Base-by-base conservation (phyloP, 441 rosid genomes). In the Populus hybrid region DNA sequence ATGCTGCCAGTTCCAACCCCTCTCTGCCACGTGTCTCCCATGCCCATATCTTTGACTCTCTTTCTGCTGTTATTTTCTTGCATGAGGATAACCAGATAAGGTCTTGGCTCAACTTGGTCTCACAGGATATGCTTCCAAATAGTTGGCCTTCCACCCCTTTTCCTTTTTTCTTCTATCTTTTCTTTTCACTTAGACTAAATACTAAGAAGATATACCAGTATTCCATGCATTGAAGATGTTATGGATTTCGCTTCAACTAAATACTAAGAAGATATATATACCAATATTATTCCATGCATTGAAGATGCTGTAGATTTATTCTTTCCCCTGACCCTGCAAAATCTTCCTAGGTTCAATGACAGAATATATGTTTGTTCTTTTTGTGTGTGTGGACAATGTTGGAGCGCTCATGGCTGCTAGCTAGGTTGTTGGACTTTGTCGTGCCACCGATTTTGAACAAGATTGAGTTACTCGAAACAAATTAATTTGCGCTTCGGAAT, bases 341-440 rank as follows among this genome's bases (percentile, higher is more conserved):
- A 83, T 82, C 84, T 82, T 73, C 72, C 75, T 26, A 75, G 82
- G 84, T 83, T 80, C 82, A 70, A 35, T 38, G 68, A 74, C 36
- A 16, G 83, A 84, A 84, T 78, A 82, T 84, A 79, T 79, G 77
- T 70, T 73, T 81, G 34, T 26, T 46, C 16, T 64, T 24, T 64
- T 2, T 24, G 14, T 64, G n/a, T 20, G 28, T 12, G 32, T 42
- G 14, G 9, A 11, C 6, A 53, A 6, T 53, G 0, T 18, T 53
- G 61, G 18, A 18, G 21, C 7, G 61, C 61, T 16, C 61, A 16
- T 18, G 21, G 61, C 61, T 6, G 32, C 32, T 14, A 14, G n/a
- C n/a, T 53, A 53, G 61, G n/a, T 53, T 16, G 9, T 1, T 6
- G 61, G 7, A 6, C 21, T 5, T 1, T 1, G 2, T 53, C 21